Evolutionary conservation across 768 basidiomycete genomes (phyloP).

Genomic region (Suillus subluteus): DNA sequence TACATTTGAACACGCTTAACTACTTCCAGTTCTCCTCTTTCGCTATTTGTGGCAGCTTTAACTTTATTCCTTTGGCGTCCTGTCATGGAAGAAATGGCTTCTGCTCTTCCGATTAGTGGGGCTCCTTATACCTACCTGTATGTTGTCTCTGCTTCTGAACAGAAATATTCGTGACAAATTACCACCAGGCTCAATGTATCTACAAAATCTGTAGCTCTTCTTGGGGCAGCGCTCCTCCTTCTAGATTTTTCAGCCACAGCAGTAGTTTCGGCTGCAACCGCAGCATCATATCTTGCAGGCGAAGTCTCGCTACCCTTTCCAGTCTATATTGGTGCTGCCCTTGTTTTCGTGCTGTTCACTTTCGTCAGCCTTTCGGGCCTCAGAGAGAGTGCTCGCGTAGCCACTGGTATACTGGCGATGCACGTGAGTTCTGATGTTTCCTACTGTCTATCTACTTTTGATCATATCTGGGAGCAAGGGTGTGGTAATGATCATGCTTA

Average conservation of each 20-base stretch:
- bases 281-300: slow-evolving; percentile 65
- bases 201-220: slow-evolving; percentile 60
- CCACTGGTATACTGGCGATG: slow-evolving; percentile 56
- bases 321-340: slow-evolving; percentile 49
- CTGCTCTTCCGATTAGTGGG: slow-evolving; percentile 69
- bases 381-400: slow-evolving; percentile 64
- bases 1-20: neutral
- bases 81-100: slow-evolving; percentile 72
- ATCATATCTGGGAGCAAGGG: slow-evolving; percentile 38
- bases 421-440: slow-evolving; percentile 49
- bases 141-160: slow-evolving; percentile 21
- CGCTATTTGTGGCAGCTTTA: slow-evolving; percentile 63
- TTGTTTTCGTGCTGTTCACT: slow-evolving; percentile 60
- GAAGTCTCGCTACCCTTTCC: slow-evolving; percentile 65
- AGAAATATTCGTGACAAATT: neutral
- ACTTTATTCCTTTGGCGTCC: slow-evolving; percentile 74
- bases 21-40: slow-evolving; percentile 61
- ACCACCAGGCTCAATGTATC: slow-evolving; percentile 59
- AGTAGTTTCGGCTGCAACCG: slow-evolving; percentile 75
- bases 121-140: slow-evolving; percentile 75
- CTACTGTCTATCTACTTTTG: slow-evolving; percentile 7
- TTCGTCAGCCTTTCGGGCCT: slow-evolving; percentile 59
- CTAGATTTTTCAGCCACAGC: slow-evolving; percentile 73
- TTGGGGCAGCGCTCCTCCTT: slow-evolving; percentile 69
- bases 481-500: slow-evolving; percentile 57